Conservation (phyloP, 306 rosid genomes). For the Boehmeria nivea region DNA sequence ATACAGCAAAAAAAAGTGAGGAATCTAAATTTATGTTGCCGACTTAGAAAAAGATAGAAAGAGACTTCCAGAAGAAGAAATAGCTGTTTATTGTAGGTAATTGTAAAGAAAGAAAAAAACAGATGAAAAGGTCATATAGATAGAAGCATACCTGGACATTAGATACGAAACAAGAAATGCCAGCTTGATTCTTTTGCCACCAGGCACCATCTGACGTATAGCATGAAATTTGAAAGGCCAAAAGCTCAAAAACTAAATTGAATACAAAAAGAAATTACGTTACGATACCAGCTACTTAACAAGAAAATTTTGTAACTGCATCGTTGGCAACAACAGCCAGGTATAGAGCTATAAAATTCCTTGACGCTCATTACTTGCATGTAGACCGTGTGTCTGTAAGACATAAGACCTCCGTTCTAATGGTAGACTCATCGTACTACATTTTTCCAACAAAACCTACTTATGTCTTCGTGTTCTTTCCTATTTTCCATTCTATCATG, state of each 20-base stretch:
- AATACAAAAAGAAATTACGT: slow-evolving; percentile 16
- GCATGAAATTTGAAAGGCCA: slow-evolving; percentile 20
- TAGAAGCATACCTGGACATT: slow-evolving; percentile 12
- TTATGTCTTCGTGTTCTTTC: slow-evolving; percentile 27
- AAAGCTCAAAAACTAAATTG: slow-evolving; percentile 18
- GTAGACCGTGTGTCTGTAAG: slow-evolving; percentile 33
- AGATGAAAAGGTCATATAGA: not conserved
- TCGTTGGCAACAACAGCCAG: slow-evolving; percentile 41
- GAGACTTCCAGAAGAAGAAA: not conserved
- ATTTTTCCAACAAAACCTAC: slow-evolving; percentile 28
- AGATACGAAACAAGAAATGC: slow-evolving; percentile 25
- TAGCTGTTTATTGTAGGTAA: not conserved
- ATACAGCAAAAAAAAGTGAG: not conserved
- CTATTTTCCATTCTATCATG: slow-evolving; percentile 28
- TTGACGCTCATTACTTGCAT: no score
- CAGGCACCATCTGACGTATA: slow-evolving; percentile 15
- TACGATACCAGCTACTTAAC: slow-evolving; percentile 17
- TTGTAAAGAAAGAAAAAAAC: not conserved
- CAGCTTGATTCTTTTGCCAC: slow-evolving; percentile 20
- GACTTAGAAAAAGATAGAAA: not conserved
- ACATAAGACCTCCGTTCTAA: slow-evolving; percentile 15
- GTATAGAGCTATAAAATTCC: no score
- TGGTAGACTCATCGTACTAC: slow-evolving; percentile 32
- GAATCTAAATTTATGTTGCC: not conserved
- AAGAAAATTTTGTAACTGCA: slow-evolving; percentile 16